Evolutionary conservation across 2,329 filamentous ascomycete species (phyloP).

Genomic region (Trichophyton benhamiae): DNA sequence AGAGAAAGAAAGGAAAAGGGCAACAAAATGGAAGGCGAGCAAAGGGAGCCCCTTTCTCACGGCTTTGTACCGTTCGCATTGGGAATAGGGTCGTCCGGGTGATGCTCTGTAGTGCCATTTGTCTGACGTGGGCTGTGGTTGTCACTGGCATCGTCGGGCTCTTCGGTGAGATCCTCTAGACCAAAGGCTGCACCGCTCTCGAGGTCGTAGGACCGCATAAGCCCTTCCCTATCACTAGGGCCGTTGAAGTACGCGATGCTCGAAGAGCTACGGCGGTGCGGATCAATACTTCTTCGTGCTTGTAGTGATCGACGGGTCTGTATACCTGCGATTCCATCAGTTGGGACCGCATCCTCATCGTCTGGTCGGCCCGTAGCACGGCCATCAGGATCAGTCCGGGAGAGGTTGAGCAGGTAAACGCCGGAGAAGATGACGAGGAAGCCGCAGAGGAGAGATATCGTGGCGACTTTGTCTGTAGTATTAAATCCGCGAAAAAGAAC

Average conservation of each 20-base stretch:
- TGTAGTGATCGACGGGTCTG: slow-evolving; percentile 94
- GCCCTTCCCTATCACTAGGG: slow-evolving; percentile 57
- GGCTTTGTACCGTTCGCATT: background rate
- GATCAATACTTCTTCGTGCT: slow-evolving; percentile 56
- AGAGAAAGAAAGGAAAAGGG: background rate
- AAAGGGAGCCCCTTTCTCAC: background rate
- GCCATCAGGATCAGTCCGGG: slow-evolving; percentile 77
- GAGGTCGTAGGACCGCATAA: slow-evolving; percentile 83
- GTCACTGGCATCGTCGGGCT: slow-evolving; percentile 32
- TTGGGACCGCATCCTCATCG: slow-evolving; percentile 68
- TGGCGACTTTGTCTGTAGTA: slow-evolving; percentile 82
- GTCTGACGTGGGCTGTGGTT: background rate
- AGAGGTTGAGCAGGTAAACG: slow-evolving; percentile 93
- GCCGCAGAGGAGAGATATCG: slow-evolving; percentile 78
- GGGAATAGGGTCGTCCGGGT: slow-evolving; percentile 8
- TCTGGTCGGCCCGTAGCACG: slow-evolving; percentile 46
- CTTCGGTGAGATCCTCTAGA: slow-evolving; percentile 65
- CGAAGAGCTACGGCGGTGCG: slow-evolving; percentile 48
- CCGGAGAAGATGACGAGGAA: slow-evolving; percentile 93
- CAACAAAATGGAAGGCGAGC: background rate
- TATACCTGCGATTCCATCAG: slow-evolving; percentile 77
- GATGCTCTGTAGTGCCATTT: slow-evolving; percentile 4
- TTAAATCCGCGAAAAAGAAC: slow-evolving; percentile 95
- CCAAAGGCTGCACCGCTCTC: slow-evolving; percentile 61
- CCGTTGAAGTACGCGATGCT: slow-evolving; percentile 47